A percentile compares a stretch with the other conserved stretches of the same genome.
Evolutionary conservation across 345 rosid genomes (phyloP).

Genomic region (Anacardium occidentale): DNA sequence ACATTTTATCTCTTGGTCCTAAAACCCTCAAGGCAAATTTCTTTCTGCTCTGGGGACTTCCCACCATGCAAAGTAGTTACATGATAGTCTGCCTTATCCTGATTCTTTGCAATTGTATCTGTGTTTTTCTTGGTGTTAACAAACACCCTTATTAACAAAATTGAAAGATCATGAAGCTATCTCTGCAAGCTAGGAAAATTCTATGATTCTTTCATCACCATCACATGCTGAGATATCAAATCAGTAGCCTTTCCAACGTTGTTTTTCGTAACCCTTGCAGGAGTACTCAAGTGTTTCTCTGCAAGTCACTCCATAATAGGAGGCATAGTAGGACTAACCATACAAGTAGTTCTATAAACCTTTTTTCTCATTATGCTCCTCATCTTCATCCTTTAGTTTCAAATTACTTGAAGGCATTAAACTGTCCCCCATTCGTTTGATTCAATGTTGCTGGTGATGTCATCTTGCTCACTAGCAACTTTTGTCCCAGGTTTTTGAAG

Average conservation of each 20-base stretch:
- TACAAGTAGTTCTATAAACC: conserved; percentile 91
- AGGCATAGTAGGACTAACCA: conserved; percentile 99
- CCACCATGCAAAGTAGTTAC: conserved; percentile 94
- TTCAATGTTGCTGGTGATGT: too few species aligned
- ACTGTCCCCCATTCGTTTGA: too few species aligned
- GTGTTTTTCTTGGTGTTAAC: conserved; percentile 89
- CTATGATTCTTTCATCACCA: conserved; percentile 86
- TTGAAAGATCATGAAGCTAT: conserved; percentile 78
- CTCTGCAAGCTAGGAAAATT: conserved; percentile 64
- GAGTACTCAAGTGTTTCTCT: conserved; percentile 89
- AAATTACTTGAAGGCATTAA: conserved; percentile 92
- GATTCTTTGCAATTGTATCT: conserved; percentile 73
- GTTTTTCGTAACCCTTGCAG: conserved; percentile 87
- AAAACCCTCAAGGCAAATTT: conserved; percentile 87
- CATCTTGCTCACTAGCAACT: too few species aligned
- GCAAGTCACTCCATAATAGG: conserved; percentile 92
- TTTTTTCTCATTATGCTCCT: conserved; percentile 86
- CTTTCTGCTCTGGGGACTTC: conserved; percentile 93
- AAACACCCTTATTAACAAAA: conserved; percentile 83
- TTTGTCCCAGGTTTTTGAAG: too few species aligned
- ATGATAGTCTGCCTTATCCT: conserved; percentile 79
- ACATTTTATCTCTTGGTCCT: conserved; percentile 83
- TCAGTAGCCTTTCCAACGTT: conserved; percentile 96
- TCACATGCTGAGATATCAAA: conserved; percentile 79
- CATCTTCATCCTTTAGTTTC: conserved; percentile 95